Base-by-base conservation (phyloP, 768 basidiomycete species). In the Cystofilobasidium capitatum region DNA sequence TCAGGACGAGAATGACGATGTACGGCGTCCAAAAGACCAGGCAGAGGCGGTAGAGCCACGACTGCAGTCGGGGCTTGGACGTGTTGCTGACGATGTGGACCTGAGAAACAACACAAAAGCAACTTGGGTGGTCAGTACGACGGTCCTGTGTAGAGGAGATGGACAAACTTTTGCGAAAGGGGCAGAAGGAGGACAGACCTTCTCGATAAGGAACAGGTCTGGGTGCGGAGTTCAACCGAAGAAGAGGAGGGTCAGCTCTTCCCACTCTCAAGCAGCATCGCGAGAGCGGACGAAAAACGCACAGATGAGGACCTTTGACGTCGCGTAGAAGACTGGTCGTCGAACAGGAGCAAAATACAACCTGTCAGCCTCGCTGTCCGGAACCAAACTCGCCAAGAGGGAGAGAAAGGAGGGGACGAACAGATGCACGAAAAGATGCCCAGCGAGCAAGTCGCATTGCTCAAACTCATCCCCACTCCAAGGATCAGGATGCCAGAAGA, bases 141-240 rank as follows among this genome's bases (percentile, higher is more conserved):
- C 36, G 3, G 24, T 42, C 29, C 20, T 31, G 29, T 12, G 59
- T 17, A 14, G 7, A 33, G 57, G 39, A 10, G 36, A 37, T 24
- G 8, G 49, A 24, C 10, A 13, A 58, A 58, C 10, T 13, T 58
- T 31, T 8, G 33, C 26, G 40, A 59, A 3, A 36, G 39, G 8
- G 37, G 31, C 12, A 8, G 36, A 59, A 33, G n/a, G 26, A 33
- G 26, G 57, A 58, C 57, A 7, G 1, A 42, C 65, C 40, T 68
- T 68, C n/a, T 68, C 66, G 22, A 68, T 62, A 5, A 68, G 66
- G 62, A 68, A 62, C 16, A 62, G 61, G 54, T 68, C 35, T 39
- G 35, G n/a, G n/a, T n/a, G n/a, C n/a, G n/a, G n/a, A n/a, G n/a
- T n/a, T n/a, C n/a, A n/a, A n/a, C n/a, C 22, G 2, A 39, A 22